A percentile compares a stretch with the other conserved stretches of the same genome.
These are phyloP conservation scores for Annulohypoxylon maeteangense DNA, from an alignment of 495 filamentous ascomycete genomes.

Conservation along the genomic window DNA sequence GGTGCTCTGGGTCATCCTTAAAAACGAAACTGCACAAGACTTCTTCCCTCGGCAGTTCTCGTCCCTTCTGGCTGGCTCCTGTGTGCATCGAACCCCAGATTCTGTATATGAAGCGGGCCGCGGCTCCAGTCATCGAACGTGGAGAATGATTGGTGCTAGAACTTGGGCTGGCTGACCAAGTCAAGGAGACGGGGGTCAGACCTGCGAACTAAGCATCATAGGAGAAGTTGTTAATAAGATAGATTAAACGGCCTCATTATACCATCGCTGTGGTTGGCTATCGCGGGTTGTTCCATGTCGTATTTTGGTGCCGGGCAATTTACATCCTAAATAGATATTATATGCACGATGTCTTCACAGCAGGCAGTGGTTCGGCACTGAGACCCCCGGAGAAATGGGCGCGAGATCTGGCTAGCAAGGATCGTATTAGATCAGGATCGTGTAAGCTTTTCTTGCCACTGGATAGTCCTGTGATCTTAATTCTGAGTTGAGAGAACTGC, in stretches of 20 bases:
- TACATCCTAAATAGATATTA: slow-evolving; percentile 29
- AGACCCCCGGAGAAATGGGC: slow-evolving; percentile 34
- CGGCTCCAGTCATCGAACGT: slow-evolving; percentile 25
- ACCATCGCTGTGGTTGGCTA: slow-evolving; percentile 30
- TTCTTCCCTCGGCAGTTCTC: slow-evolving; percentile 38
- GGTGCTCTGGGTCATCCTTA: slow-evolving; percentile 31
- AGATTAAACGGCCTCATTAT: slow-evolving; percentile 25
- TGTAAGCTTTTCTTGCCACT: background rate
- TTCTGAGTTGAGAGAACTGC: background rate
- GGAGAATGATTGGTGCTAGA: slow-evolving; percentile 16
- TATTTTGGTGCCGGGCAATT: slow-evolving; percentile 26
- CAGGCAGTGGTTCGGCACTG: slow-evolving; percentile 29
- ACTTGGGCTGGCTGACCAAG: slow-evolving; percentile 27
- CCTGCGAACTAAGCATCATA: slow-evolving; percentile 23
- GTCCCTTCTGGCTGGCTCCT: background rate
- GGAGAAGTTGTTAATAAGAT: slow-evolving; percentile 19
- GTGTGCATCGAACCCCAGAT: slow-evolving; percentile 26
- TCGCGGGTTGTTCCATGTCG: slow-evolving; percentile 14
- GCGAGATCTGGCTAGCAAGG: slow-evolving; percentile 34
- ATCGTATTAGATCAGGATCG: slow-evolving; percentile 10
- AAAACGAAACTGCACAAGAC: slow-evolving; percentile 30
- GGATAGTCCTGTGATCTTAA: slow-evolving; percentile 10
- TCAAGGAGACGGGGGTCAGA: slow-evolving; percentile 1
- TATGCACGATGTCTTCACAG: slow-evolving; percentile 32
- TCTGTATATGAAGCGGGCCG: slow-evolving; percentile 41